Percentiles rank a stretch among this genome's conserved stretches.
These are phyloP conservation scores for Penicillium sumatraense DNA, from an alignment of 2,329 filamentous ascomycete genomes.

Conservation along the genomic window DNA sequence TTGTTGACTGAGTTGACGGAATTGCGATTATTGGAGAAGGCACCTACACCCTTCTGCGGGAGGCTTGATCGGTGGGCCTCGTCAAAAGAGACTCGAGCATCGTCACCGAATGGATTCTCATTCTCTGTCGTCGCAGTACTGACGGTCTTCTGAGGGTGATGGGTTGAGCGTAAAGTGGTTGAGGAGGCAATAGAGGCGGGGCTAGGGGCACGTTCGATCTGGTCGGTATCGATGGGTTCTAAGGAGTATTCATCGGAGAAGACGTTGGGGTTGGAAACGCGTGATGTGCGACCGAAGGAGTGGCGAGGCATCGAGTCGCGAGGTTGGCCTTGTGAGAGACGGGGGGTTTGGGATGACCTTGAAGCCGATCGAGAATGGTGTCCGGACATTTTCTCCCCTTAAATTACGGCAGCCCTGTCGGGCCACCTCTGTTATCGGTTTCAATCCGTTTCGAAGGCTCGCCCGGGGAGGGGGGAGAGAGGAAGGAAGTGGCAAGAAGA, in stretches of 20 bases:
- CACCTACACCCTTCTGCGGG: constrained; percentile 37
- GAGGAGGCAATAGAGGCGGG: constrained; percentile 40
- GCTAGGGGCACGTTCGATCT: constrained; percentile 35
- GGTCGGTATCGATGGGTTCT: constrained; percentile 44
- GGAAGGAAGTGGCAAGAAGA: constrained; percentile 16
- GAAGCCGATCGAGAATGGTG: constrained; percentile 41
- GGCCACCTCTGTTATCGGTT: constrained; percentile 36
- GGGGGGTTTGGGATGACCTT: constrained; percentile 34
- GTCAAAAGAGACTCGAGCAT: constrained; percentile 38
- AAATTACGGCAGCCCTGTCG: constrained; percentile 42
- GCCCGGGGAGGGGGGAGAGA: constrained; percentile 13
- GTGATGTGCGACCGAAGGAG: constrained; percentile 37
- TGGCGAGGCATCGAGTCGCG: constrained; percentile 35
- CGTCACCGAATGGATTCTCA: constrained; percentile 42
- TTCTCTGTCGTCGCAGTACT: constrained; percentile 30
- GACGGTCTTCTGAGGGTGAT: constrained; percentile 30
- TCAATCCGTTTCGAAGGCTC: constrained; percentile 32
- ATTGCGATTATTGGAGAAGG: constrained; percentile 34
- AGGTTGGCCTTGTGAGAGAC: constrained; percentile 26
- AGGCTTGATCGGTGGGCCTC: constrained; percentile 40
- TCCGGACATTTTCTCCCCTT: constrained; percentile 43
- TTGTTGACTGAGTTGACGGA: constrained; percentile 37
- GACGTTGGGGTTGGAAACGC: constrained; percentile 47
- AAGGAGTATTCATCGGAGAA: constrained; percentile 56
- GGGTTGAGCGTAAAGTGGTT: constrained; percentile 35